A percentile compares a stretch with the other conserved stretches of the same genome.
Conservation (phyloP, 1,139 yeast genomes). For the Yamadazyma aaseri region DNA sequence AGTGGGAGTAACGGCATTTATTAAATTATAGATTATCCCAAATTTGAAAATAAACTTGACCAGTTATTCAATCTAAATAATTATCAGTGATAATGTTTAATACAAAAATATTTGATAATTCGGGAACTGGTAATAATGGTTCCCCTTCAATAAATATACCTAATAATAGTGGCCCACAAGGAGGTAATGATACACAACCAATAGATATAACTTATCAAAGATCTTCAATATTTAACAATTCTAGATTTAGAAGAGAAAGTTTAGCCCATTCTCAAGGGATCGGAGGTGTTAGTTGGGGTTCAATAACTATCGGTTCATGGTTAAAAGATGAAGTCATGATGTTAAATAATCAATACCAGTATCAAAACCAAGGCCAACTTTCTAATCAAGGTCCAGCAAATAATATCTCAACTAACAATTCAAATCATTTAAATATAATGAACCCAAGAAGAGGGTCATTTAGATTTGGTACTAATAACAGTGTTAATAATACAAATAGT, state of each 20-base stretch:
- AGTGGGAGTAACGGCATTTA: too few species aligned
- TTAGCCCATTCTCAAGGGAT: conserved; percentile 96
- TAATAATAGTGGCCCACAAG: conserved; percentile 1
- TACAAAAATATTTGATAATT: conserved; percentile 32
- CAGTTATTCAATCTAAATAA: neutral
- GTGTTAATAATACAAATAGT: conserved; percentile 15
- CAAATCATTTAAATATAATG: conserved; percentile 28
- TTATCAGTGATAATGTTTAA: conserved; percentile 34
- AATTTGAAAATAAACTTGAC: neutral
- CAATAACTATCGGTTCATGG: conserved; percentile 94
- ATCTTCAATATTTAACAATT: conserved; percentile 38
- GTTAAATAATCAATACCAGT: conserved; percentile 30
- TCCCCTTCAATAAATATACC: conserved; percentile 19
- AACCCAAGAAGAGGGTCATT: conserved; percentile 47
- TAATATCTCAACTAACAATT: conserved; percentile 11
- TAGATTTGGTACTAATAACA: conserved; percentile 21
- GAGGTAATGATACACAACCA: conserved; percentile 34
- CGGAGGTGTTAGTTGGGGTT: conserved; percentile 99
- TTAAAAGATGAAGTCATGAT: conserved; percentile 84
- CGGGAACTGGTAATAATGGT: conserved; percentile 10
- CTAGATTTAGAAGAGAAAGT: conserved; percentile 70
- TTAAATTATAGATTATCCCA: too few species aligned
- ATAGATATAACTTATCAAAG: conserved; percentile 49
- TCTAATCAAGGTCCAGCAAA: conserved; percentile 13
- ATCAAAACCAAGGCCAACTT: conserved; percentile 18